Conservation (phyloP, 768 basidiomycete species). For the Lactarius deliciosus region DNA sequence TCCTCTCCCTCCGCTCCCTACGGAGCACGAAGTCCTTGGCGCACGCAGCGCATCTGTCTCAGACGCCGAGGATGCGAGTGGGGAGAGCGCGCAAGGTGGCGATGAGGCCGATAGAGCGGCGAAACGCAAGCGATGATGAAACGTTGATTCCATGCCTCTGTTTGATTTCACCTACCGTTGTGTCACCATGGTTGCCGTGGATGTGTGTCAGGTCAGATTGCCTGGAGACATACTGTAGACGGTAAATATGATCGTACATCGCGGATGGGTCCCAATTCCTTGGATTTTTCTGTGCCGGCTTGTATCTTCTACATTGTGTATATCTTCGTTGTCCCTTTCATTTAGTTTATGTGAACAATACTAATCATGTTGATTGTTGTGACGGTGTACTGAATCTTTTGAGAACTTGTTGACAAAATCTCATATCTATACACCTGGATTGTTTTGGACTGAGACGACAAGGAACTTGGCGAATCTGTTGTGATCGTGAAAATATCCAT, state of each 20-base stretch:
- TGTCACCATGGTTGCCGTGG: constrained; percentile 15
- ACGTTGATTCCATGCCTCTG: not conserved
- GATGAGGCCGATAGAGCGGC: constrained; percentile 22
- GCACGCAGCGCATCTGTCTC: constrained; percentile 25
- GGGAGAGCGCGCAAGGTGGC: constrained; percentile 13
- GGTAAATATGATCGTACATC: not conserved
- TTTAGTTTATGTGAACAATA: constrained; percentile 19
- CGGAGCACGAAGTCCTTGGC: constrained; percentile 13
- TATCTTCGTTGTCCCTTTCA: not conserved
- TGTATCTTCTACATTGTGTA: constrained; percentile 18
- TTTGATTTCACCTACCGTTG: not conserved
- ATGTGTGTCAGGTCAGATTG: constrained; percentile 3
- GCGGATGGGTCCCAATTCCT: constrained; percentile 1
- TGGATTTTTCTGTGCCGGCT: constrained; percentile 5
- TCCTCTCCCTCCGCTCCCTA: constrained; percentile 11
- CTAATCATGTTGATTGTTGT: constrained; percentile 16
- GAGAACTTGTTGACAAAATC: not conserved
- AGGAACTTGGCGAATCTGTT: not conserved
- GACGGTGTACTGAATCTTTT: not conserved
- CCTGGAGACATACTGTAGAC: constrained; percentile 12
- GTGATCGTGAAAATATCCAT: not conserved
- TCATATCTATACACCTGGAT: not conserved
- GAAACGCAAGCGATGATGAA: constrained; percentile 26
- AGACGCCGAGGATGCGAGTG: constrained; percentile 25
- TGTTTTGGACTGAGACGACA: not conserved